Percentiles rank a stretch among this genome's conserved stretches.
Evolutionary conservation across 257 asterid genomes (phyloP).

Genomic region (Solanum phureja): DNA sequence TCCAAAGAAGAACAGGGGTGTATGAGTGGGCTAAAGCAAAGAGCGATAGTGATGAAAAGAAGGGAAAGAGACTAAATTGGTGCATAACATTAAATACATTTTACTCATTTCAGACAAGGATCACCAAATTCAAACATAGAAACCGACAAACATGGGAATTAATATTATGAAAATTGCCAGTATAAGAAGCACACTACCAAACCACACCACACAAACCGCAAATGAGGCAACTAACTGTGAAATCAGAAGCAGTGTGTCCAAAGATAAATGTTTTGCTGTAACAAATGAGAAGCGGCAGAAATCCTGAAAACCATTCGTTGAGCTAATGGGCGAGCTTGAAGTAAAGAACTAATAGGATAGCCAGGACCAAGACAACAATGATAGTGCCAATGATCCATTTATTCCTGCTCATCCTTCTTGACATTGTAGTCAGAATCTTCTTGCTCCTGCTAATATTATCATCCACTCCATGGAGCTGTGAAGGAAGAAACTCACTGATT

Average conservation of each 20-base stretch:
- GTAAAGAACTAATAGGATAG: constrained; percentile 54
- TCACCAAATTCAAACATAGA: neutral
- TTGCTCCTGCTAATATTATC: constrained; percentile 65
- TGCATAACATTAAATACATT: neutral
- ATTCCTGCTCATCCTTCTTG: constrained; percentile 75
- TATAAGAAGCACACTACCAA: neutral
- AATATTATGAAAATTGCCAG: neutral
- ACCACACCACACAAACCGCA: neutral
- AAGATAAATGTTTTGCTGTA: neutral
- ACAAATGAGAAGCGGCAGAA: neutral
- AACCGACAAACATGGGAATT: neutral
- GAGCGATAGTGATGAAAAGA: neutral
- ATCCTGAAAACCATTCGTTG: neutral
- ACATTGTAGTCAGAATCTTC: constrained; percentile 55
- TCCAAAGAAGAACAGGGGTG: neutral
- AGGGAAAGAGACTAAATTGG: neutral
- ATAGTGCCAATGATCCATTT: constrained; percentile 57
- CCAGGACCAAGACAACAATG: constrained; percentile 36
- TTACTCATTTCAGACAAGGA: neutral
- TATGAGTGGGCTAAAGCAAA: neutral
- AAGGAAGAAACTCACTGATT: neutral
- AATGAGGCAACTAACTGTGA: neutral
- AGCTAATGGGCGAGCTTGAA: constrained; percentile 47
- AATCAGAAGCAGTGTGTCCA: neutral
- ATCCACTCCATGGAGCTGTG: constrained; percentile 80